phyloP scores from a whole-genome alignment of 2,329 filamentous ascomycete species.

The Neoarthrinium moseri region DNA sequence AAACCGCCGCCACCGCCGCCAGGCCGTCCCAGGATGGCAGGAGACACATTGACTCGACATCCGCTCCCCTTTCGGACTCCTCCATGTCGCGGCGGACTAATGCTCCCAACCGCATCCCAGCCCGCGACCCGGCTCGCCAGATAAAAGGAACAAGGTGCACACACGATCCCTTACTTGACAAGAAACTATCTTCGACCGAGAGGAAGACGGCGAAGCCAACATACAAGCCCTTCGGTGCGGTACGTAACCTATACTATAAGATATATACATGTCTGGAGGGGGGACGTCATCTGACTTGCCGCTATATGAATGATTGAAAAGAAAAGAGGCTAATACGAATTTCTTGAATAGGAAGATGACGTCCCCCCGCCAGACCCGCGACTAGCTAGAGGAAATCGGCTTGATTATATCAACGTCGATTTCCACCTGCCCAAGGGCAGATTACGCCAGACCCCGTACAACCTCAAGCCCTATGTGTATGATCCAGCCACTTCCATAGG shows the following conservation, averaged over 20 bases:
- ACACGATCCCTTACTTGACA: constrained; percentile 53
- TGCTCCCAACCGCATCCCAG: constrained; percentile 44
- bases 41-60: constrained; percentile 33
- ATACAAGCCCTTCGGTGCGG: constrained; percentile 64
- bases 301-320: constrained; percentile 30
- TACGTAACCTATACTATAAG: constrained; percentile 54
- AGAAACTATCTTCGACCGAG: constrained; percentile 46
- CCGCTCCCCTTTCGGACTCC: constrained; percentile 25
- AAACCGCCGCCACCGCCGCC: constrained; percentile 42
- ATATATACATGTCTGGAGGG: constrained; percentile 38
- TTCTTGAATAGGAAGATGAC: constrained; percentile 71
- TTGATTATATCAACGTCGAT: constrained; percentile 68
- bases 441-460: constrained; percentile 71
- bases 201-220: constrained; percentile 58
- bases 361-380: constrained; percentile 80
- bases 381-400: constrained; percentile 64
- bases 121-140: constrained; percentile 54
- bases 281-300: constrained; percentile 61
- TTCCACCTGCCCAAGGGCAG: constrained; percentile 71
- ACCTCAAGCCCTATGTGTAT: constrained; percentile 77
- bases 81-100: constrained; percentile 23
- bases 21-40: constrained; percentile 46
- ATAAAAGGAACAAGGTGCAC: constrained; percentile 58
- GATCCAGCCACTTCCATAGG: constrained; percentile 83
- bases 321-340: constrained; percentile 53